Conservation (phyloP, 1,284 basidiomycete genomes). For the Cutaneotrichosporon sp. region DNA sequence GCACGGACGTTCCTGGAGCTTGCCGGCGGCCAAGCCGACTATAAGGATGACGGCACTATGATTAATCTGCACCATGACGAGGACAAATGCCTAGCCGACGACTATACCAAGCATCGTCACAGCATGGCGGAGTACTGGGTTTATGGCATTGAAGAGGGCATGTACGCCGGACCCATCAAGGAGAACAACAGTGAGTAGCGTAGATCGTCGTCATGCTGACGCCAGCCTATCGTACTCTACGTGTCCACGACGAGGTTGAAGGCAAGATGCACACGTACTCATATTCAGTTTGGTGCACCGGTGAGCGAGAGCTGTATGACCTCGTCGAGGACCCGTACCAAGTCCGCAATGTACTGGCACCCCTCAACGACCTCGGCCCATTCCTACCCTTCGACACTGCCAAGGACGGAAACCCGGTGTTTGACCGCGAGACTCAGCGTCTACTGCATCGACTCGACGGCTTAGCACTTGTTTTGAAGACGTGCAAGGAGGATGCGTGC, state of each 20-base stretch:
- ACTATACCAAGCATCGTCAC: constrained; percentile 13
- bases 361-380: background rate
- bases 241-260: constrained; percentile 24
- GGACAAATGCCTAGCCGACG: background rate
- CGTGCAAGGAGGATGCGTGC: constrained; percentile 32
- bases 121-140: constrained; percentile 38
- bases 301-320: constrained; percentile 42
- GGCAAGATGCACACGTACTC: constrained; percentile 14
- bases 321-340: constrained; percentile 33
- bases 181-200: constrained; percentile 24
- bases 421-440: background rate
- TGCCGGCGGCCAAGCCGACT: constrained; percentile 32
- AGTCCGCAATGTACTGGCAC: constrained; percentile 25
- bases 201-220: background rate
- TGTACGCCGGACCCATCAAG: constrained; percentile 16
- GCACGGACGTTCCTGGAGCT: constrained; percentile 36
- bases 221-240: constrained; percentile 33
- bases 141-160: constrained; percentile 29
- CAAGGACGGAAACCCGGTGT: background rate
- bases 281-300: constrained; percentile 43
- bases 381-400: background rate
- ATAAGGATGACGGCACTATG: constrained; percentile 30
- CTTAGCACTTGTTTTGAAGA: constrained; percentile 38
- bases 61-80: constrained; percentile 24
- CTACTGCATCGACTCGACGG: constrained; percentile 31